Evolutionary conservation across 176 grass and related monocot species (phyloP).

Genomic region (Triticum timopheevii): DNA sequence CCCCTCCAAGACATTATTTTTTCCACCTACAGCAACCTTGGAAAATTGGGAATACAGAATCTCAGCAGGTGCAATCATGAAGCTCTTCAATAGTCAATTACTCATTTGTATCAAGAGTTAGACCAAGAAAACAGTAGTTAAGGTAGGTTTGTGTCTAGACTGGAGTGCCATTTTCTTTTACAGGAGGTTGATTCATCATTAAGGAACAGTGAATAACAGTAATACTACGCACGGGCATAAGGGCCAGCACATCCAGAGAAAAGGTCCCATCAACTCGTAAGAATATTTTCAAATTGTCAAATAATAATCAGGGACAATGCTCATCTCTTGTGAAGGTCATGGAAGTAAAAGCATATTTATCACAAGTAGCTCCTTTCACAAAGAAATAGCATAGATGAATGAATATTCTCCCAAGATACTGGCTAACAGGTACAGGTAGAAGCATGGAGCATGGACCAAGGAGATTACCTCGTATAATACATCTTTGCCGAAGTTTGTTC

Average conservation of each 20-base stretch:
- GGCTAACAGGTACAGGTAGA: neutral
- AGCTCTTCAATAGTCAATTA: neutral
- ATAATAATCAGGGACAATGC: neutral
- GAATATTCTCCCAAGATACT: neutral
- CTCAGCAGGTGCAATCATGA: neutral
- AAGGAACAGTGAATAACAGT: neutral
- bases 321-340: neutral
- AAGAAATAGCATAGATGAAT: neutral
- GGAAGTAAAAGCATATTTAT: neutral
- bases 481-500: slow-evolving; percentile 88
- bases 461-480: slow-evolving; percentile 69
- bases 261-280: neutral
- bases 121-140: neutral
- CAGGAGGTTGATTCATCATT: neutral
- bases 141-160: neutral
- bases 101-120: neutral
- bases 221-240: neutral
- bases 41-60: slow-evolving; percentile 9
- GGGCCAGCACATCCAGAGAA: neutral
- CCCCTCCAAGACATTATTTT: slow-evolving; percentile 61
- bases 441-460: neutral
- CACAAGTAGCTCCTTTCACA: neutral
- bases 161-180: neutral
- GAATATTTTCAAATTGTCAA: neutral
- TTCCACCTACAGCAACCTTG: slow-evolving; percentile 73